Conservation (phyloP, 1,284 basidiomycete genomes). For the Kalmanozyma brasiliensis region DNA sequence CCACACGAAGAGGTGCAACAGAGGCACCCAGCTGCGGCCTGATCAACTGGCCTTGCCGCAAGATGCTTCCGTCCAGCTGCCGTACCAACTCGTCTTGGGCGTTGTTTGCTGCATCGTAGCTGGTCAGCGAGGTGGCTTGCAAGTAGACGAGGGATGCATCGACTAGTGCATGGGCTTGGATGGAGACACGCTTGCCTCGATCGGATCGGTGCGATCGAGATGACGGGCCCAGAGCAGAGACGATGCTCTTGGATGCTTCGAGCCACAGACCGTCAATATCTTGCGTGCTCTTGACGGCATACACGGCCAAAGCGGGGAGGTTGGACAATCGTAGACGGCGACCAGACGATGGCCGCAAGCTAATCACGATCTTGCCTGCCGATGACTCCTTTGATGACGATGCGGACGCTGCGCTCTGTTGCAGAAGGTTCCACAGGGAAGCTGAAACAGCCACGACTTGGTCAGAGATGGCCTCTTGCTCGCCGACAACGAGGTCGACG, state of each 20-base stretch:
- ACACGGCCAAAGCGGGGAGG: constrained; percentile 21
- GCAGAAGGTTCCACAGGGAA: constrained; percentile 19
- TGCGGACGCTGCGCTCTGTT: neutral
- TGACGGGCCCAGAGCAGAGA: constrained; percentile 12
- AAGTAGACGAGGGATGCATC: constrained; percentile 49
- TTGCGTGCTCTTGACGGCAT: constrained; percentile 24
- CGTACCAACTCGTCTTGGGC: constrained; percentile 27
- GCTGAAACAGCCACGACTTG: constrained; percentile 32
- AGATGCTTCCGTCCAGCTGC: constrained; percentile 41
- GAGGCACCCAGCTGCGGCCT: constrained; percentile 13
- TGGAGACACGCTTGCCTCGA: constrained; percentile 12
- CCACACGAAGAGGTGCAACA: constrained; percentile 24
- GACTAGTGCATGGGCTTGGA: constrained; percentile 29
- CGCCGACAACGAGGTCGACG: constrained; percentile 31
- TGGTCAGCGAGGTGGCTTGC: constrained; percentile 34
- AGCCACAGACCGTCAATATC: constrained; percentile 24
- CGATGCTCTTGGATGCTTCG: constrained; percentile 28
- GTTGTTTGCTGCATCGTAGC: constrained; percentile 31
- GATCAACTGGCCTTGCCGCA: constrained; percentile 46
- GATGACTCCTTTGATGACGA: constrained; percentile 7
- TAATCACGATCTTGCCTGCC: constrained; percentile 10
- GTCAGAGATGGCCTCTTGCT: constrained; percentile 27
- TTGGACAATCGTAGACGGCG: constrained; percentile 13
- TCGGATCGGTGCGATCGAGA: constrained; percentile 17
- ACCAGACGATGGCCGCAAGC: constrained; percentile 27